A percentile compares a stretch with the other conserved stretches of the same genome.
These are phyloP conservation scores for Fusarium xyrophilum DNA, from an alignment of 2,329 filamentous ascomycete genomes.

Conservation along the genomic window DNA sequence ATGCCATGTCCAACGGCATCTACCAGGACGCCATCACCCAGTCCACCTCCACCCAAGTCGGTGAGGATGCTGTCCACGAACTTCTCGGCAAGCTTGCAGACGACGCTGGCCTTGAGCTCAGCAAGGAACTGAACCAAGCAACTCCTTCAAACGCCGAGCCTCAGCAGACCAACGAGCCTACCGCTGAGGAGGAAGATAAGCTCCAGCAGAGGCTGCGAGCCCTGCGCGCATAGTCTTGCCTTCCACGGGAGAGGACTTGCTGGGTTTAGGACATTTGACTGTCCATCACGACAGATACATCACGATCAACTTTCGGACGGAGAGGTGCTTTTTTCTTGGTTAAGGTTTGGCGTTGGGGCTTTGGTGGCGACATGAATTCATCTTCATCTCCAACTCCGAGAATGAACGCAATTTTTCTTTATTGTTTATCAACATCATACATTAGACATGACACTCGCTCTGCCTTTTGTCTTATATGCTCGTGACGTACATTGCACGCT, in stretches of 20 bases:
- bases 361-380: slow-evolving; percentile 28
- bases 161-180: slow-evolving; percentile 68
- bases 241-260: not conserved
- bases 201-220: slow-evolving; percentile 68
- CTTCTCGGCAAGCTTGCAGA: slow-evolving; percentile 86
- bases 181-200: slow-evolving; percentile 79
- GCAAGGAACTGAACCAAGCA: slow-evolving; percentile 71
- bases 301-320: not conserved
- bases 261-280: not conserved
- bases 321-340: slow-evolving; percentile 22
- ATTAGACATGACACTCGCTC: slow-evolving; percentile 13
- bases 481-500: not conserved
- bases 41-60: slow-evolving; percentile 74
- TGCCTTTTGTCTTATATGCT: not conserved
- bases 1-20: slow-evolving; percentile 72
- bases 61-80: slow-evolving; percentile 86
- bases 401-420: slow-evolving; percentile 11
- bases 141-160: slow-evolving; percentile 66
- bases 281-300: not conserved
- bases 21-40: slow-evolving; percentile 86
- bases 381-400: slow-evolving; percentile 17
- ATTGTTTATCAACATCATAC: slow-evolving; percentile 8
- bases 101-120: slow-evolving; percentile 84
- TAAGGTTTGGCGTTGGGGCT: slow-evolving; percentile 37
- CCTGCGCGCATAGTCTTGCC: slow-evolving; percentile 55